phyloP scores from a whole-genome alignment of 805 yeast genomes.

The Zygosaccharomyces bailii region DNA sequence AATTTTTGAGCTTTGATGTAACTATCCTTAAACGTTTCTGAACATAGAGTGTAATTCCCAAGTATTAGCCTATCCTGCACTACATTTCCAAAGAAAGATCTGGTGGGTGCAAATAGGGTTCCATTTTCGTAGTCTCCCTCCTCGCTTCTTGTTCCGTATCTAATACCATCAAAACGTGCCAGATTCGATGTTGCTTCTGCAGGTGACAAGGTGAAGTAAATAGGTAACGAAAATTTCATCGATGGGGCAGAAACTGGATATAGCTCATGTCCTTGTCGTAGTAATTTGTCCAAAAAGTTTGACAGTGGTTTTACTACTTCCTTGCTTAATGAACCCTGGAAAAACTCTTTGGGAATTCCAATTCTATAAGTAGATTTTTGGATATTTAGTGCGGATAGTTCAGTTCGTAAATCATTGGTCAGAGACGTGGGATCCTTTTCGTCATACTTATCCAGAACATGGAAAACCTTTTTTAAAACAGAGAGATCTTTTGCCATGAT shows the following conservation, averaged over 20 bases:
- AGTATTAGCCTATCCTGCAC: slow-evolving; percentile 78
- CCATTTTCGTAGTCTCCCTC: slow-evolving; percentile 34
- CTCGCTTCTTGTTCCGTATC: slow-evolving; percentile 65
- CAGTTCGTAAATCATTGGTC: slow-evolving; percentile 35
- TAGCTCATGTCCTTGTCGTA: slow-evolving; percentile 48
- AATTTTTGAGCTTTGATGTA: slow-evolving; percentile 71
- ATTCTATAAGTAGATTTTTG: slow-evolving; percentile 40
- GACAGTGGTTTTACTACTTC: slow-evolving; percentile 49
- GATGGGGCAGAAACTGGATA: slow-evolving; percentile 68
- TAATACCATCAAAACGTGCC: slow-evolving; percentile 83
- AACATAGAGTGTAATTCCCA: slow-evolving; percentile 82
- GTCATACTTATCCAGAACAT: slow-evolving; percentile 59
- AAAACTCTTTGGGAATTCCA: slow-evolving; percentile 73
- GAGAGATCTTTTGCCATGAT: slow-evolving; percentile 54
- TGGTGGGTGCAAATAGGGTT: slow-evolving; percentile 52
- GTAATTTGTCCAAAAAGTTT: slow-evolving; percentile 43
- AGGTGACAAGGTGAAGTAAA: slow-evolving; percentile 84
- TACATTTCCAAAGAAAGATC: slow-evolving; percentile 70
- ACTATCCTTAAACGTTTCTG: slow-evolving; percentile 66
- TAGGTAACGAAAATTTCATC: slow-evolving; percentile 61
- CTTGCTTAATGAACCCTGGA: slow-evolving; percentile 50
- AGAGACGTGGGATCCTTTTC: slow-evolving; percentile 76
- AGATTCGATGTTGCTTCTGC: slow-evolving; percentile 94
- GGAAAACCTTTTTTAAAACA: slow-evolving; percentile 47
- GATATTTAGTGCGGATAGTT: slow-evolving; percentile 17